Conservation (phyloP, 108 stramenopile genomes). For the Pseudonitzschia pungens region DNA sequence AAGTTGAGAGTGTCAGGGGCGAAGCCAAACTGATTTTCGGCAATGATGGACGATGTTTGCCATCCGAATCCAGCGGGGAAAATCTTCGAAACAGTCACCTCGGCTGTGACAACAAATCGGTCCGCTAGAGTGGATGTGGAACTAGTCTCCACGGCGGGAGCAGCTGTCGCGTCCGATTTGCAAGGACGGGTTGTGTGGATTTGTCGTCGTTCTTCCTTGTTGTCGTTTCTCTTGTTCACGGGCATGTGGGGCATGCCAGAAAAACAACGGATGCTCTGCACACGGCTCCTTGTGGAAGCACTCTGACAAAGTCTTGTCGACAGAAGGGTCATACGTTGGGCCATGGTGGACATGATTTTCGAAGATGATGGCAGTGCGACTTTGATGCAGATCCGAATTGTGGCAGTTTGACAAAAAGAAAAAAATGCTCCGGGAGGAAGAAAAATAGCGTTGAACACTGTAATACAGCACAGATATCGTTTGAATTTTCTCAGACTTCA, state of each 20-base stretch:
- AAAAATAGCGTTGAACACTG: too few species aligned
- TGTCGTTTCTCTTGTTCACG: background rate
- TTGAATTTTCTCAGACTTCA: too few species aligned
- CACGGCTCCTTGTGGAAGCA: background rate
- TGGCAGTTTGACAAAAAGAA: too few species aligned
- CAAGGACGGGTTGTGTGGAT: slow-evolving; percentile 22
- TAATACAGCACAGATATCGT: too few species aligned
- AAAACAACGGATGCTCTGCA: background rate
- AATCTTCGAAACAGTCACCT: slow-evolving; percentile 83
- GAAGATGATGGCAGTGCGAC: too few species aligned
- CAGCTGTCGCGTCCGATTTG: slow-evolving; percentile 15
- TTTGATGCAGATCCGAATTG: too few species aligned
- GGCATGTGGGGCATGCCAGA: background rate
- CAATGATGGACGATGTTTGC: slow-evolving; percentile 74
- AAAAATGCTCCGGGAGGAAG: too few species aligned
- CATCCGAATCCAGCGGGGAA: slow-evolving; percentile 89
- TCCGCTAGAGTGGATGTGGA: slow-evolving; percentile 28
- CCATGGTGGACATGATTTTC: background rate
- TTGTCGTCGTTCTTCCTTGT: slow-evolving; percentile 28
- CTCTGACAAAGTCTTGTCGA: background rate
- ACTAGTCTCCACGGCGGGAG: too few species aligned
- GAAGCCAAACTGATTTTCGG: slow-evolving; percentile 52
- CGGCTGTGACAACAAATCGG: slow-evolving; percentile 61
- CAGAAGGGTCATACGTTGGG: background rate
- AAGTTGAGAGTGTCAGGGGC: slow-evolving; percentile 60